Evolutionary conservation across 192 early-diverging fungal genomes (phyloP).

Genomic region (Coemansia sp.): DNA sequence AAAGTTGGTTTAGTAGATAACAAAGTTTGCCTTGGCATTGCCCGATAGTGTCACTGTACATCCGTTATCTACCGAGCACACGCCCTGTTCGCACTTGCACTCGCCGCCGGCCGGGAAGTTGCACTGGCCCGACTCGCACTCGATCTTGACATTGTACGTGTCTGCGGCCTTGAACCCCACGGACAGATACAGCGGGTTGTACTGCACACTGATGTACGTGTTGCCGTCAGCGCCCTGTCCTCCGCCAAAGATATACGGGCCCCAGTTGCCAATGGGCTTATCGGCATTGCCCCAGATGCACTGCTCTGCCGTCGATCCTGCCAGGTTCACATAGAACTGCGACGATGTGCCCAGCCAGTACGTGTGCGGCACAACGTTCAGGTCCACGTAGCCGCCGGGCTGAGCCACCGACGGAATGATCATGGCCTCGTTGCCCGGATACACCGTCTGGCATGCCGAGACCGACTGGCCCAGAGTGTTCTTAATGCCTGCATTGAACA

Average conservation of each 20-base stretch:
- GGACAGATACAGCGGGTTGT: conserved; percentile 38
- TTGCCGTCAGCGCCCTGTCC: conserved; percentile 44
- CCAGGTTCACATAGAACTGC: conserved; percentile 51
- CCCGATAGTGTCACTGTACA: conserved; percentile 37
- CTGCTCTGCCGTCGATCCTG: conserved; percentile 31
- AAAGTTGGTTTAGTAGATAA: conserved; percentile 33
- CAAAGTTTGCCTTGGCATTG: conserved; percentile 29
- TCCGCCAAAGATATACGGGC: conserved; percentile 47
- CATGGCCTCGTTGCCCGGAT: conserved; percentile 54
- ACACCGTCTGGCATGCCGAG: conserved; percentile 51
- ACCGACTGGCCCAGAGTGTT: conserved; percentile 42
- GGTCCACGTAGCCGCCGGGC: conserved; percentile 16
- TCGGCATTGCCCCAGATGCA: conserved; percentile 42
- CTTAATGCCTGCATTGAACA: conserved; percentile 33
- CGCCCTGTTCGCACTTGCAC: conserved; percentile 47
- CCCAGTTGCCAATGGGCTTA: conserved; percentile 46
- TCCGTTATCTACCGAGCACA: conserved; percentile 48
- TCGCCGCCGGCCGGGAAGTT: conserved; percentile 47
- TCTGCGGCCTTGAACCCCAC: conserved; percentile 26
- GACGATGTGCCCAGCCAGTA: conserved; percentile 53
- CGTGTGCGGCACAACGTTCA: conserved; percentile 42
- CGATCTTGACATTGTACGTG: conserved; percentile 36
- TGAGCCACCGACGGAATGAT: conserved; percentile 47
- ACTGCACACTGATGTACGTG: conserved; percentile 52
- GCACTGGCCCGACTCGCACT: conserved; percentile 28